Evolutionary conservation across 139 green algal species (phyloP).

Genomic region (Monoraphidium neglectum): DNA sequence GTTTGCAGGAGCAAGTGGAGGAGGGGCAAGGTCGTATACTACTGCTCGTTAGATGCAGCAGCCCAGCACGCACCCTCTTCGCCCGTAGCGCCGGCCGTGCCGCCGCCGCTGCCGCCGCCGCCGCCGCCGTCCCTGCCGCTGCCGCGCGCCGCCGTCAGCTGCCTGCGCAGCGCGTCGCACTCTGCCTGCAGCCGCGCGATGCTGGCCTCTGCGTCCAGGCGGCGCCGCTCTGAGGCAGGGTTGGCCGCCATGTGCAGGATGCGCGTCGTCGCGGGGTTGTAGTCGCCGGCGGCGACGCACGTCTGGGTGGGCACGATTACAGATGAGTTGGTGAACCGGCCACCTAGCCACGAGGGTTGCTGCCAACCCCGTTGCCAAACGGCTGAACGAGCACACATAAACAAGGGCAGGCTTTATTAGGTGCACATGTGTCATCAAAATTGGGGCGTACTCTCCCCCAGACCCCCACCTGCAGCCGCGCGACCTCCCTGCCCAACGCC

Average conservation of each 20-base stretch:
- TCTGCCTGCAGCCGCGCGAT: slow-evolving; percentile 42
- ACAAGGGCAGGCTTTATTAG: too few relatives aligned
- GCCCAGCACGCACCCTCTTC: not conserved
- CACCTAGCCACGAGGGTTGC: too few relatives aligned
- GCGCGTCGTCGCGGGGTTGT: slow-evolving; percentile 51
- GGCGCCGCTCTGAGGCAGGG: slow-evolving; percentile 53
- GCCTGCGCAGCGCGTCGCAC: not conserved
- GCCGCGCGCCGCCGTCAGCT: not conserved
- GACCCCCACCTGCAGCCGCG: slow-evolving; percentile 38
- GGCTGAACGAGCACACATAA: too few relatives aligned
- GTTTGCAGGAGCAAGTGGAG: too few relatives aligned
- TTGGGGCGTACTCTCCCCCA: too few relatives aligned
- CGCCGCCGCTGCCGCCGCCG: slow-evolving; percentile 2
- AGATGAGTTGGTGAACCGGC: too few relatives aligned
- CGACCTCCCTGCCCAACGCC: slow-evolving; percentile 40
- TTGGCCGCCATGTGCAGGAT: slow-evolving; percentile 83
- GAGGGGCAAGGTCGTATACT: too few relatives aligned
- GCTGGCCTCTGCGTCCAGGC: slow-evolving; percentile 19
- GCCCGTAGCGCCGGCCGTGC: not conserved
- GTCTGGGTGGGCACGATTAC: too few relatives aligned
- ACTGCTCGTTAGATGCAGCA: too few relatives aligned
- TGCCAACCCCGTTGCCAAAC: too few relatives aligned
- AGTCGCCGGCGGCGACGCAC: slow-evolving; percentile 53
- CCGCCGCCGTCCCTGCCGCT: not conserved
- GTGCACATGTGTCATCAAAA: too few relatives aligned